Percentiles rank a stretch among this genome's conserved stretches.
phyloP scores from a whole-genome alignment of 805 yeast species.

The Metschnikowia lunata region DNA sequence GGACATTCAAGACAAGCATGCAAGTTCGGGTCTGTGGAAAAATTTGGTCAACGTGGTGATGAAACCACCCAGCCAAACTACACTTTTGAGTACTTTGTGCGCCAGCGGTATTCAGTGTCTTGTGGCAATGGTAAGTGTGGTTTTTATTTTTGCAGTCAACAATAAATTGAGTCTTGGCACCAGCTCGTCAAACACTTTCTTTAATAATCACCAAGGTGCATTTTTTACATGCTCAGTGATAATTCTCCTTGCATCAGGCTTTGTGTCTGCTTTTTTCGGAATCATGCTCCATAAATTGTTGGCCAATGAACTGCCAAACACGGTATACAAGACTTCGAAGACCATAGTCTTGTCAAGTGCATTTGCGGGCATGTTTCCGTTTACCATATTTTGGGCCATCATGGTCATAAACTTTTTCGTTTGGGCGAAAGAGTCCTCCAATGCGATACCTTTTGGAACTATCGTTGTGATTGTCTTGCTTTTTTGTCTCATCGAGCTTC shows the following conservation, averaged over 20 bases:
- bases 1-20: conserved; percentile 1
- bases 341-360: conserved; percentile 20
- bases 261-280: conserved; percentile 70
- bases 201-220: conserved; percentile 66
- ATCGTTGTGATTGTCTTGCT: conserved; percentile 54
- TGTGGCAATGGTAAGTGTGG: conserved; percentile 59
- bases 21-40: conserved; percentile 41
- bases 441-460: conserved; percentile 76
- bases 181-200: conserved; percentile 47
- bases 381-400: conserved; percentile 46
- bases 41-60: conserved; percentile 50
- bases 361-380: conserved; percentile 42
- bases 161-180: conserved; percentile 23
- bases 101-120: conserved; percentile 75
- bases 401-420: conserved; percentile 61
- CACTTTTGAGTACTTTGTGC: conserved; percentile 51
- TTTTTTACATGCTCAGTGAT: conserved; percentile 56
- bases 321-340: conserved; percentile 22
- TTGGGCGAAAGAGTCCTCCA: conserved; percentile 72
- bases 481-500: conserved; percentile 66
- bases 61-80: conserved; percentile 45
- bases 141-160: conserved; percentile 45
- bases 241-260: conserved; percentile 65
- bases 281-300: conserved; percentile 58
- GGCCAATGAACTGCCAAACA: conserved; percentile 30